Evolutionary conservation across 257 asterid species (phyloP).

Genomic region (Perilla frutescens): DNA sequence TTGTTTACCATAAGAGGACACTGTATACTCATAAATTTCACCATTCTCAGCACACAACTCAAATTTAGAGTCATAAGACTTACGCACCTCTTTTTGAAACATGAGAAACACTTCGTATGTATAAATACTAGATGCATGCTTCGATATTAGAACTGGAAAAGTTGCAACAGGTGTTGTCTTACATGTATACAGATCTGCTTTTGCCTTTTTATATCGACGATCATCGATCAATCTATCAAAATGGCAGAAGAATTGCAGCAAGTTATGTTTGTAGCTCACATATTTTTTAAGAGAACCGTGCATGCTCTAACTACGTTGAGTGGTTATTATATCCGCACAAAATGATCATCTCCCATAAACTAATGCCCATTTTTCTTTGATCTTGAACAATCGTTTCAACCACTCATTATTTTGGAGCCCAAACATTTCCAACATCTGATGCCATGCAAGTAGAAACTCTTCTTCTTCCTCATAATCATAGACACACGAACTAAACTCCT

Average conservation of each 20-base stretch:
- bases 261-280: not conserved
- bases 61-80: not conserved
- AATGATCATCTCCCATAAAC: conserved; percentile 2
- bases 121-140: not conserved
- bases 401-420: not conserved
- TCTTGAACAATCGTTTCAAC: not conserved
- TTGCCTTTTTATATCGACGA: not conserved
- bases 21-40: not conserved
- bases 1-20: not conserved
- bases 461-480: conserved; percentile 1
- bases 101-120: not conserved
- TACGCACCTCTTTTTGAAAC: not conserved
- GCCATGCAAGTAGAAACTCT: conserved; percentile 18
- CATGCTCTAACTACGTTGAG: not conserved
- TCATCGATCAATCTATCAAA: not conserved
- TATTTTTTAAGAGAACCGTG: not conserved
- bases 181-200: not conserved
- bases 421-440: not conserved
- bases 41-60: not conserved
- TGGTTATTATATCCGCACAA: not conserved
- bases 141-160: not conserved
- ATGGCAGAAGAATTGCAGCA: not conserved
- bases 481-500: not conserved
- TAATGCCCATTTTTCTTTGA: conserved; percentile 4
- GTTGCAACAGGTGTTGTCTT: not conserved